A percentile compares a stretch with the other conserved stretches of the same genome.
phyloP scores from a whole-genome alignment of 2,329 filamentous ascomycete genomes.

The Fusarium sarcochroum region DNA sequence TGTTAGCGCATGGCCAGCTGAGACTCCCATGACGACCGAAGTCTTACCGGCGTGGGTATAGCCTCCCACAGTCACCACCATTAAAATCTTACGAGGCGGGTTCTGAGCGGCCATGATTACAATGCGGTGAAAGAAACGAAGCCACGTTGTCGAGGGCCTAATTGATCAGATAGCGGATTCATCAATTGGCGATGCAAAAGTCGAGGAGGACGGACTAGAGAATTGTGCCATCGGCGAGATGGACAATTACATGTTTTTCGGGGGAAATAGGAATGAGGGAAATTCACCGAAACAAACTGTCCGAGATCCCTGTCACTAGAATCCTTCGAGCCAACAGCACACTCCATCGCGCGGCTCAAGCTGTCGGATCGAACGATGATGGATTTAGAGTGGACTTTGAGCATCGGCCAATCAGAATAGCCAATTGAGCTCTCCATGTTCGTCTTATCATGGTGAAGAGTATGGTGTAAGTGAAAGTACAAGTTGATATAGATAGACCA shows the following conservation, averaged over 20 bases:
- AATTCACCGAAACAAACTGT: conserved; percentile 3
- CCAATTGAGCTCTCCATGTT: neutral
- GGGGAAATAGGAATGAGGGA: neutral
- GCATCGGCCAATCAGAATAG: conserved; percentile 4
- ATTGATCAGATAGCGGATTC: neutral
- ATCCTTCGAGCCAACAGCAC: neutral
- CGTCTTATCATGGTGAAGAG: neutral
- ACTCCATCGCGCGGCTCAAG: neutral
- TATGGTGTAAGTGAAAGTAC: neutral
- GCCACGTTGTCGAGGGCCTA: neutral
- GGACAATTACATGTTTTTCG: neutral
- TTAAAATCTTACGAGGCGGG: conserved; percentile 46
- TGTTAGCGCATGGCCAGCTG: neutral
- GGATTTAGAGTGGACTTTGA: neutral
- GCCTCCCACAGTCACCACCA: conserved; percentile 52
- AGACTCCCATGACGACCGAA: neutral
- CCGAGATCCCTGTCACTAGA: conserved; percentile 1
- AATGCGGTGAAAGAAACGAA: neutral
- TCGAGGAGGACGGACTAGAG: neutral
- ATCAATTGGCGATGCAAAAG: neutral
- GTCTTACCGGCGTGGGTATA: conserved; percentile 51
- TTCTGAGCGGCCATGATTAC: conserved; percentile 7
- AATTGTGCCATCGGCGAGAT: neutral
- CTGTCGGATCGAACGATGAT: conserved; percentile 5
- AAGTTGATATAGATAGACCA: neutral